These are phyloP conservation scores for Quercus ilex DNA, from an alignment of 306 rosid genomes.

Conservation along the genomic window DNA sequence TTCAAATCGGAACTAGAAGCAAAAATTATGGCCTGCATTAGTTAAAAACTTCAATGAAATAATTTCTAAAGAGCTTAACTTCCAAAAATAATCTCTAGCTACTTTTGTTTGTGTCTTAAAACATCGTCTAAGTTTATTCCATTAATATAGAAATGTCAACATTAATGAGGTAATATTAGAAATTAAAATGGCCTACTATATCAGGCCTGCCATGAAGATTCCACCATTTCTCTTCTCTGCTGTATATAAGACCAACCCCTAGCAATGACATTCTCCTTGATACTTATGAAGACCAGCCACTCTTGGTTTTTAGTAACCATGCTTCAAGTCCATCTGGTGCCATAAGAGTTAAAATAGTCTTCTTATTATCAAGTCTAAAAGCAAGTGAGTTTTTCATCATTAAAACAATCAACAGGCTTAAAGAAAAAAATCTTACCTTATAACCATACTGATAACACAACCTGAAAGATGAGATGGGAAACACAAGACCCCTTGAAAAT, in stretches of 20 bases:
- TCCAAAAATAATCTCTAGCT: too few relatives aligned
- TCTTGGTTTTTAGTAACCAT: conserved; percentile 19
- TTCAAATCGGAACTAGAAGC: too few relatives aligned
- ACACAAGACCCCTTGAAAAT: not conserved
- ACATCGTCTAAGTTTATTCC: too few relatives aligned
- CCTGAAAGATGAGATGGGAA: not conserved
- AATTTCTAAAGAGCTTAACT: too few relatives aligned
- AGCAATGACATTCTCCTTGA: conserved; percentile 44
- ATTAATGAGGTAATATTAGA: too few relatives aligned
- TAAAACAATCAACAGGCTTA: not conserved
- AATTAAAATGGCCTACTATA: conserved; percentile 24
- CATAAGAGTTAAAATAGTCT: conserved; percentile 45
- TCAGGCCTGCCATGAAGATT: conserved; percentile 58
- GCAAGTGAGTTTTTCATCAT: not conserved
- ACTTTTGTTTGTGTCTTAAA: too few relatives aligned
- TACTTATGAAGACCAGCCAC: conserved; percentile 55
- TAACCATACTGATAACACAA: too few relatives aligned
- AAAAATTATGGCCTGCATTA: not conserved
- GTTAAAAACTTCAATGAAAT: not conserved
- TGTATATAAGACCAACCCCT: conserved; percentile 51
- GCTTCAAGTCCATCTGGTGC: conserved; percentile 43
- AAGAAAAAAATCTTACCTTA: not conserved
- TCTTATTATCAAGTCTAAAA: not conserved
- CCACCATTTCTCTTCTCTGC: conserved; percentile 75
- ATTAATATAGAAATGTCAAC: too few relatives aligned